A percentile compares a stretch with the other conserved stretches of the same genome.
phyloP scores from a whole-genome alignment of 139 green algal species.

The Nannochloris sp. region DNA sequence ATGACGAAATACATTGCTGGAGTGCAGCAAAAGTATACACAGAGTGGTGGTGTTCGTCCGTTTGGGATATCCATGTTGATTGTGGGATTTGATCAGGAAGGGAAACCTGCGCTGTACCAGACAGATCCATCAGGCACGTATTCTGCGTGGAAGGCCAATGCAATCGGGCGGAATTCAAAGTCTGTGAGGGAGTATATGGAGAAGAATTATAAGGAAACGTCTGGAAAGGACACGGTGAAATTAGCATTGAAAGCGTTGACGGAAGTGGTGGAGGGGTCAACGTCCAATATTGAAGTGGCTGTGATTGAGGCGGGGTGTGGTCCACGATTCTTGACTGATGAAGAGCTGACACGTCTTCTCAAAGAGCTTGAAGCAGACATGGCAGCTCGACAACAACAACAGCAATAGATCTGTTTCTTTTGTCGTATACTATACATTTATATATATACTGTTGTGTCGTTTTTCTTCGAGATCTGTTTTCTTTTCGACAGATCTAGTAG shows the following conservation, averaged over 20 bases:
- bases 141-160: slow-evolving; percentile 95
- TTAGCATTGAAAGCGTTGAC: slow-evolving; percentile 83
- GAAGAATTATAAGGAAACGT: slow-evolving; percentile 85
- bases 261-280: slow-evolving; percentile 63
- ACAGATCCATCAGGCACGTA: slow-evolving; percentile 95
- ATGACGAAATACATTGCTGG: slow-evolving; percentile 79
- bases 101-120: slow-evolving; percentile 80
- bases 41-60: slow-evolving; percentile 90
- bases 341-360: slow-evolving; percentile 72
- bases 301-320: slow-evolving; percentile 64
- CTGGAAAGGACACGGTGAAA: slow-evolving; percentile 76
- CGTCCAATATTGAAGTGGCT: slow-evolving; percentile 75
- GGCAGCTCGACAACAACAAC: slow-evolving; percentile 8
- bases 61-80: slow-evolving; percentile 98
- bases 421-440: too few relatives aligned
- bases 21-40: slow-evolving; percentile 94
- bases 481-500: too few relatives aligned
- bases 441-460: too few relatives aligned
- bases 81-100: slow-evolving; percentile 71
- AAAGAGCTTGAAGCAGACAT: slow-evolving; percentile 73
- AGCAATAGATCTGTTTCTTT: neutral
- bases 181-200: slow-evolving; percentile 95
- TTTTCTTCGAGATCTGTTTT: too few relatives aligned
- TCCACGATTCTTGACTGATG: slow-evolving; percentile 55
- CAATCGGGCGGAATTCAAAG: slow-evolving; percentile 95